phyloP scores from a whole-genome alignment of 2,329 filamentous ascomycete species.

The Sporothrix phasma region DNA sequence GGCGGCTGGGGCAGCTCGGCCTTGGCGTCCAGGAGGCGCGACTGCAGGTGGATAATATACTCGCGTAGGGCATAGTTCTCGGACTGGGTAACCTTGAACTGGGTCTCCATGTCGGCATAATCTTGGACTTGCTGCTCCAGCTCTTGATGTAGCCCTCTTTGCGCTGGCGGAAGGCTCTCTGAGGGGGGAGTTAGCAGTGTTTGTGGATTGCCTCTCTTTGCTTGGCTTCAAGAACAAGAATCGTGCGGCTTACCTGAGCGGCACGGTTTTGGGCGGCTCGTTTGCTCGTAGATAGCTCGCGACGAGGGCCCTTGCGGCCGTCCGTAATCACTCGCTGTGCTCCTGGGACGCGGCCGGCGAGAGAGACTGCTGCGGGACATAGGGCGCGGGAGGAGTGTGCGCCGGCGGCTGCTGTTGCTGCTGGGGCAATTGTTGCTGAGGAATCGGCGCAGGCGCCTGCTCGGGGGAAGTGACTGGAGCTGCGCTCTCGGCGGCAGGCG shows the following conservation, averaged over 20 bases:
- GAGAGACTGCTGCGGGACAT: constrained; percentile 19
- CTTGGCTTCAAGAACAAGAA: too few species aligned
- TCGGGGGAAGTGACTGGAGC: neutral
- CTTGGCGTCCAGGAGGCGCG: constrained; percentile 70
- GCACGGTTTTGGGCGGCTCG: constrained; percentile 93
- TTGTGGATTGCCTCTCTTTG: neutral
- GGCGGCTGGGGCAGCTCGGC: constrained; percentile 80
- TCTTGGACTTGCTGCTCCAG: constrained; percentile 89
- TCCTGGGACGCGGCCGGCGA: constrained; percentile 26
- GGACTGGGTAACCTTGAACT: constrained; percentile 68
- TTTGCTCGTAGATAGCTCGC: constrained; percentile 90
- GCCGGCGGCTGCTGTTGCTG: constrained; percentile 4
- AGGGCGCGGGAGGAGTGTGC: neutral
- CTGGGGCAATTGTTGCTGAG: constrained; percentile 6
- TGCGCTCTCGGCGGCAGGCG: neutral
- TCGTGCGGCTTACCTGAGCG: constrained; percentile 64
- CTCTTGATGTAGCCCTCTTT: constrained; percentile 99
- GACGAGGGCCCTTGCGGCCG: constrained; percentile 70
- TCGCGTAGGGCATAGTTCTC: constrained; percentile 89
- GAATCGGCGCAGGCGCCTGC: neutral
- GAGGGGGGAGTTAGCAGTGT: constrained; percentile 12
- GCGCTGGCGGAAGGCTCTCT: constrained; percentile 94
- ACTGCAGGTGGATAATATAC: constrained; percentile 86
- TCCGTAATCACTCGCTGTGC: constrained; percentile 26
- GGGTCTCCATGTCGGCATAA: constrained; percentile 62